Evolutionary conservation across 2,329 filamentous ascomycete species (phyloP).

Genomic region (Samsoniella hepiali): DNA sequence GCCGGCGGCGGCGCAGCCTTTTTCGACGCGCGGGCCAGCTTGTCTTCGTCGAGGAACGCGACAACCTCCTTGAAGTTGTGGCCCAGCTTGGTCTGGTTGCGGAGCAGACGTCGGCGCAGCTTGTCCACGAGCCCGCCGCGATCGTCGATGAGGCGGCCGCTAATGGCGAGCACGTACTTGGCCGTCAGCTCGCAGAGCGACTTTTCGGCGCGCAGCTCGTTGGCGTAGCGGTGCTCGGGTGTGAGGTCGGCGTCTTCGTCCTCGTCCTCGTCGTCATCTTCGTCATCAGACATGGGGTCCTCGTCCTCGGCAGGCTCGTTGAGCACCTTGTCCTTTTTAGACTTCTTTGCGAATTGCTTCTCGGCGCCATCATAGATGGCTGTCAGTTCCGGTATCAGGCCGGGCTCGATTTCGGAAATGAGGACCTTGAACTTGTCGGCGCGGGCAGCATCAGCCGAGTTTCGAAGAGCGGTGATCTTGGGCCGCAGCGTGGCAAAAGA

Average conservation of each 20-base stretch:
- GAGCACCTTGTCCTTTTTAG: slow-evolving; percentile 53
- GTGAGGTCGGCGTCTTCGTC: slow-evolving; percentile 53
- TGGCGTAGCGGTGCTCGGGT: slow-evolving; percentile 57
- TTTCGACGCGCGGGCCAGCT: slow-evolving; percentile 47
- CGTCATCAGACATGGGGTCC: slow-evolving; percentile 64
- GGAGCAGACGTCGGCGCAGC: slow-evolving; percentile 67
- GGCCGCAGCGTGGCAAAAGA: slow-evolving; percentile 72
- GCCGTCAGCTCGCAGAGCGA: slow-evolving; percentile 80
- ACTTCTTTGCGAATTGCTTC: slow-evolving; percentile 70
- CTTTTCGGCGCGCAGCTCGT: slow-evolving; percentile 75
- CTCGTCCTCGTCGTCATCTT: slow-evolving; percentile 52
- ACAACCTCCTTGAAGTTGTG: slow-evolving; percentile 83
- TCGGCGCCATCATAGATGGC: slow-evolving; percentile 77
- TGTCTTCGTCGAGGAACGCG: slow-evolving; percentile 70
- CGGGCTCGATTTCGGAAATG: slow-evolving; percentile 64
- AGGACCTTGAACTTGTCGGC: slow-evolving; percentile 40
- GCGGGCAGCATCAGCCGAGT: slow-evolving; percentile 26
- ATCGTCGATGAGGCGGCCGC: slow-evolving; percentile 70
- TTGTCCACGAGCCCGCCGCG: slow-evolving; percentile 57
- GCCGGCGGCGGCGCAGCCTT: slow-evolving; percentile 28
- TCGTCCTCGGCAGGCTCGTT: slow-evolving; percentile 69
- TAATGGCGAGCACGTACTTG: slow-evolving; percentile 78
- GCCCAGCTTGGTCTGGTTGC: slow-evolving; percentile 79
- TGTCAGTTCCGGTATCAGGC: slow-evolving; percentile 64
- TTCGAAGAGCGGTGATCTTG: slow-evolving; percentile 41